These are phyloP conservation scores for Xylona heveae DNA, from an alignment of 495 filamentous ascomycete genomes.

Conservation along the genomic window DNA sequence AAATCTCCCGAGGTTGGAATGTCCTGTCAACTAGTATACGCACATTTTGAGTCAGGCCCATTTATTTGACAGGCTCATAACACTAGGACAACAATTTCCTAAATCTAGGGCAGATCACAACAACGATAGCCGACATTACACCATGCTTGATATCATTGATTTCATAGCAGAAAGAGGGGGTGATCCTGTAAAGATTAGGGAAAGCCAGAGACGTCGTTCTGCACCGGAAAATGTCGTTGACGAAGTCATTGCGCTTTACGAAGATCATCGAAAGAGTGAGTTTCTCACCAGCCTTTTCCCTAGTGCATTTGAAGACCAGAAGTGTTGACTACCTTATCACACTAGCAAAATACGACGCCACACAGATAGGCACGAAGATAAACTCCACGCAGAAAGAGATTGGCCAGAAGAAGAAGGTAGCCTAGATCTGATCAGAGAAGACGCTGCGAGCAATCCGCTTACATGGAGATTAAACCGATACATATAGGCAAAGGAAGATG, in stretches of 20 bases:
- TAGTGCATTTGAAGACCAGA: background rate
- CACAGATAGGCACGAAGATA: slow-evolving; percentile 59
- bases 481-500: slow-evolving; percentile 61
- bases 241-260: slow-evolving; percentile 69
- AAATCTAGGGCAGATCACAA: no score
- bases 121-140: no score
- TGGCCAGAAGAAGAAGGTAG: slow-evolving; percentile 74
- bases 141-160: slow-evolving; percentile 60
- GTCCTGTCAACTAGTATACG: no score
- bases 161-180: slow-evolving; percentile 78
- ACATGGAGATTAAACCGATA: slow-evolving; percentile 2
- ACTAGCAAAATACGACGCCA: slow-evolving; percentile 55
- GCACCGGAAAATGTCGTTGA: slow-evolving; percentile 70
- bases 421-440: background rate
- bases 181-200: slow-evolving; percentile 69
- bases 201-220: slow-evolving; percentile 64
- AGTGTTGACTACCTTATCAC: slow-evolving; percentile 1
- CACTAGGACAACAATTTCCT: no score
- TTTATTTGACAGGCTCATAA: no score
- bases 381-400: slow-evolving; percentile 82
- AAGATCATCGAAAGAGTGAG: slow-evolving; percentile 65
- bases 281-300: slow-evolving; percentile 2
- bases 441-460: background rate
- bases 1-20: no score
- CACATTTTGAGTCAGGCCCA: no score